Percentiles rank a stretch among this genome's conserved stretches.
Evolutionary conservation across 345 rosid genomes (phyloP).

Genomic region (Murraya koenigii): DNA sequence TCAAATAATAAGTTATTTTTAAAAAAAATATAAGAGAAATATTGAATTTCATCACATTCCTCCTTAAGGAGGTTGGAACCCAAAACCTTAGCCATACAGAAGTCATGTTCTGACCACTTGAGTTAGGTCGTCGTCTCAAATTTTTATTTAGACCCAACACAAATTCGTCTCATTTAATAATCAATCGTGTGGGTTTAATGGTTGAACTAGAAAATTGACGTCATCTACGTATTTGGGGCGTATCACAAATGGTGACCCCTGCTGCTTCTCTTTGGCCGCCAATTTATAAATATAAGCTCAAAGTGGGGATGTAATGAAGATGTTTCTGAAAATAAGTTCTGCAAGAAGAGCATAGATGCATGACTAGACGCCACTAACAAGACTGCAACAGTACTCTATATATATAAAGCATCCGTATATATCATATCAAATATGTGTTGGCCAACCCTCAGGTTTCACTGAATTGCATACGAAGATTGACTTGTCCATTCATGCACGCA

Average conservation of each 20-base stretch:
- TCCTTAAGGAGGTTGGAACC: too few relatives aligned
- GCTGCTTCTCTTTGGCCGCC: background rate
- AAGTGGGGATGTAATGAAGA: slow-evolving; percentile 7
- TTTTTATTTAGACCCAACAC: too few relatives aligned
- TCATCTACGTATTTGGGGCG: background rate
- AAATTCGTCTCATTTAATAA: too few relatives aligned
- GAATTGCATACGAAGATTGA: background rate
- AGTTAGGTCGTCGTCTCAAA: too few relatives aligned
- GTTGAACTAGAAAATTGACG: too few relatives aligned
- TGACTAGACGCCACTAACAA: background rate
- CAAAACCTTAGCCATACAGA: too few relatives aligned
- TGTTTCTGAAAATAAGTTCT: background rate
- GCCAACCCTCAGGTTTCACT: background rate
- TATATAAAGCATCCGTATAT: background rate
- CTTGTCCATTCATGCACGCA: background rate
- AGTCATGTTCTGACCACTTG: too few relatives aligned
- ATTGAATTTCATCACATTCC: too few relatives aligned
- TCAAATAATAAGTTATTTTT: too few relatives aligned
- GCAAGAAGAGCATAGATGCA: background rate
- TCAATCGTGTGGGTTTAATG: too few relatives aligned
- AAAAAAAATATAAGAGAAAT: too few relatives aligned
- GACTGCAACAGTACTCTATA: background rate
- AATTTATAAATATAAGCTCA: background rate
- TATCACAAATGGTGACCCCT: background rate
- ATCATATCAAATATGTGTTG: background rate